These are phyloP conservation scores for Ascochyta viciae-villosae DNA, from an alignment of 2,329 filamentous ascomycete species.

Conservation along the genomic window DNA sequence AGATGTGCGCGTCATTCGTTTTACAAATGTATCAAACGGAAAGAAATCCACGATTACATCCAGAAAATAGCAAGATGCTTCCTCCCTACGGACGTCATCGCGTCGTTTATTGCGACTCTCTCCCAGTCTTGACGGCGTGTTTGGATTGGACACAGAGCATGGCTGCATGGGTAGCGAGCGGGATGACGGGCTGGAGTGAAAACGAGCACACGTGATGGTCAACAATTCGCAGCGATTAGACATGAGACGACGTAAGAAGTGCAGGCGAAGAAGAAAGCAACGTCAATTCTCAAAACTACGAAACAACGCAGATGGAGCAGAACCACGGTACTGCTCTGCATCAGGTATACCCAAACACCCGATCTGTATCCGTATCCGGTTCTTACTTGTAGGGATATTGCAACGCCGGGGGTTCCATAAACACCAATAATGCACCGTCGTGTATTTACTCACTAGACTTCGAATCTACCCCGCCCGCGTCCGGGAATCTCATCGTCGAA, in stretches of 20 bases:
- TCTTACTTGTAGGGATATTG: neutral
- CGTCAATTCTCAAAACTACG: neutral
- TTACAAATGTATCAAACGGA: neutral
- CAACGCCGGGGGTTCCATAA: neutral
- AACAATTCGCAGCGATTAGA: too few relatives aligned
- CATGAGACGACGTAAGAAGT: too few relatives aligned
- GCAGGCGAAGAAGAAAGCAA: too few relatives aligned
- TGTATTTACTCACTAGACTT: constrained; percentile 23
- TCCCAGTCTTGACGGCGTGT: too few relatives aligned
- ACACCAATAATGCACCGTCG: neutral
- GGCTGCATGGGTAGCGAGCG: too few relatives aligned
- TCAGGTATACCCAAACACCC: constrained; percentile 11
- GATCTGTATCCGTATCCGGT: neutral
- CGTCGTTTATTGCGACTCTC: too few relatives aligned
- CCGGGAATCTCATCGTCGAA: constrained; percentile 67
- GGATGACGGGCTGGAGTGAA: too few relatives aligned
- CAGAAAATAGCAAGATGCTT: too few relatives aligned
- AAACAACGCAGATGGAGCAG: neutral
- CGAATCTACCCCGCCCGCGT: constrained; percentile 33
- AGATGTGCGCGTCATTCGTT: neutral
- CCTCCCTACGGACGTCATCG: too few relatives aligned
- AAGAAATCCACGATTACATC: too few relatives aligned
- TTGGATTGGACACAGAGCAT: too few relatives aligned
- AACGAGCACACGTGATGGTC: too few relatives aligned
- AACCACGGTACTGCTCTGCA: neutral